These are phyloP conservation scores for Diaporthe capsici DNA, from an alignment of 2,329 filamentous ascomycete species.

Conservation along the genomic window DNA sequence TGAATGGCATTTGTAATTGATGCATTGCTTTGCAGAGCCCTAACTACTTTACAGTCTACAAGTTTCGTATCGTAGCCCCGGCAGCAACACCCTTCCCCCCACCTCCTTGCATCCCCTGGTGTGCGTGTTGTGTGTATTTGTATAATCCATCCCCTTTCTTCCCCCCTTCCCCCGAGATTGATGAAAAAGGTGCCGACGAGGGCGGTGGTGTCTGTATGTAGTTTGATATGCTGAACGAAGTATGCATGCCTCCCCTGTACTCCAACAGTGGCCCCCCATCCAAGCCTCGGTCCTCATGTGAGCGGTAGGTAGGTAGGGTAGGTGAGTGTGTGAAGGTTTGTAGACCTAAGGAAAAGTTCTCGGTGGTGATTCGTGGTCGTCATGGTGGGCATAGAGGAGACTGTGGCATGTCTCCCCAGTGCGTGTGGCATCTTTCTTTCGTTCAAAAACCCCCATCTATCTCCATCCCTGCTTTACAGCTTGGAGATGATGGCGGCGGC, in stretches of 20 bases:
- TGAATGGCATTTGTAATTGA: conserved; percentile 25
- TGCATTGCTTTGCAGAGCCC: conserved; percentile 35
- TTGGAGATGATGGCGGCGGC: conserved; percentile 88
- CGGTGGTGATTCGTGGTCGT: conserved; percentile 1
- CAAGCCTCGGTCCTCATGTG: conserved; percentile 18
- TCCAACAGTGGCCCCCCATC: conserved; percentile 25
- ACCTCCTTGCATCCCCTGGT: background rate
- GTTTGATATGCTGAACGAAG: conserved; percentile 19
- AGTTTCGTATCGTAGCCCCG: conserved; percentile 23
- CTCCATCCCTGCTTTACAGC: conserved; percentile 60
- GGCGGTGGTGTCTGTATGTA: conserved; percentile 35
- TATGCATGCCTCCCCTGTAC: conserved; percentile 26
- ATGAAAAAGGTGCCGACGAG: conserved; percentile 23
- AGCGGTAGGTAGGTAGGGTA: background rate
- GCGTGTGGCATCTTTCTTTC: background rate
- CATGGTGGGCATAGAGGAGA: background rate
- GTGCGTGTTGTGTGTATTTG: background rate
- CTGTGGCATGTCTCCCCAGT: background rate
- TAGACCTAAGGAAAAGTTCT: background rate
- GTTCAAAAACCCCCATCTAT: background rate
- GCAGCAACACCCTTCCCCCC: background rate
- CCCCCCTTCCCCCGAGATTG: background rate
- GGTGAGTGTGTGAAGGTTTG: background rate
- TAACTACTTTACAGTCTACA: conserved; percentile 33
- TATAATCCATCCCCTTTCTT: background rate